Conservation (phyloP, 345 rosid genomes). For the Syzygium oleosum region DNA sequence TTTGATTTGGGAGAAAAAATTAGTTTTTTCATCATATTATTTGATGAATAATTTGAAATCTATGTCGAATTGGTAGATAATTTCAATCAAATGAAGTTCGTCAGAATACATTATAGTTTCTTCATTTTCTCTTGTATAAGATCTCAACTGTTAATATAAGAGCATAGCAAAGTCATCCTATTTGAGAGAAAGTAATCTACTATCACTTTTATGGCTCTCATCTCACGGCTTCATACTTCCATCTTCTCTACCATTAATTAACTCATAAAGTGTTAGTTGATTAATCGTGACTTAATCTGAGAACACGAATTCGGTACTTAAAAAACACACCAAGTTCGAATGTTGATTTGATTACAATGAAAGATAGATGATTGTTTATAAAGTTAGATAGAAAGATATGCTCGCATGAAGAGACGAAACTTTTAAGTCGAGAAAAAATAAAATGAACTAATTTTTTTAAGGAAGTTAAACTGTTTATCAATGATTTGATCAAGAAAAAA, state of each 20-base stretch:
- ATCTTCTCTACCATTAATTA: background rate
- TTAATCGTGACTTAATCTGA: background rate
- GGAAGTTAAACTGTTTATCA: no score
- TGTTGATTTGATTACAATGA: background rate
- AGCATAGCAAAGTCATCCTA: background rate
- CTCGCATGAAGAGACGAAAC: no score
- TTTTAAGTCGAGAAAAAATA: no score
- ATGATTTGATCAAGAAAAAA: no score
- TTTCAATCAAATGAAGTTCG: background rate
- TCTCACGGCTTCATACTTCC: background rate
- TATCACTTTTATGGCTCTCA: background rate
- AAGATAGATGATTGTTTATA: no score
- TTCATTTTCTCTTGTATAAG: background rate
- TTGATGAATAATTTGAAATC: background rate
- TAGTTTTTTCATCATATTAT: background rate
- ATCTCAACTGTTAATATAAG: background rate
- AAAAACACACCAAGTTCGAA: no score
- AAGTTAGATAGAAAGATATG: no score
- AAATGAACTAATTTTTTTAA: no score
- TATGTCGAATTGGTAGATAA: no score
- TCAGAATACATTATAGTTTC: no score
- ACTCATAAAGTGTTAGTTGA: background rate
- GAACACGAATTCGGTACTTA: background rate
- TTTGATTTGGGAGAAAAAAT: no score
- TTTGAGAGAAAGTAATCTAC: background rate